Conservation (phyloP, 305 asterid species). For the Plantago rigida region DNA sequence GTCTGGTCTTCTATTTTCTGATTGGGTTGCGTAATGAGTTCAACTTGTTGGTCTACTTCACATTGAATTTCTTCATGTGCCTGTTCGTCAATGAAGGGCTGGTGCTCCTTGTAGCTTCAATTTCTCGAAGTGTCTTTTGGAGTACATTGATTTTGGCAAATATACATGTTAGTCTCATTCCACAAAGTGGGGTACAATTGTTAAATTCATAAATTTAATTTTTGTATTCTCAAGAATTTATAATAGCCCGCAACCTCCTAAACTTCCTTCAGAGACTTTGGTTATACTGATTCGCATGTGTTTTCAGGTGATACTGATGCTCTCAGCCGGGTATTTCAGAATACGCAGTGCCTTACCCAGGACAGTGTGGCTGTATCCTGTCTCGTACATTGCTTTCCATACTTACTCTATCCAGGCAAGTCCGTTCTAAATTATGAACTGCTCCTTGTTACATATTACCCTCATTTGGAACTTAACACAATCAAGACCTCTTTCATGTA, state of each 20-base stretch:
- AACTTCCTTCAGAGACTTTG: not conserved
- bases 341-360: slow-evolving; percentile 68
- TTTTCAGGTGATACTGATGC: slow-evolving; percentile 79
- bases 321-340: slow-evolving; percentile 84
- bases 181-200: slow-evolving; percentile 1
- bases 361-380: slow-evolving; percentile 86
- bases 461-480: not conserved
- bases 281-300: slow-evolving; percentile 7
- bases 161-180: slow-evolving; percentile 58
- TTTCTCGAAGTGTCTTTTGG: slow-evolving; percentile 66
- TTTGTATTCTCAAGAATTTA: not conserved
- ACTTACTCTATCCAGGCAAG: slow-evolving; percentile 90
- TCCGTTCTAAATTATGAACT: slow-evolving; percentile 4
- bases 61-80: slow-evolving; percentile 74
- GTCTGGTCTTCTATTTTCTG: slow-evolving; percentile 88
- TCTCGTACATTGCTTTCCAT: slow-evolving; percentile 78
- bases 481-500: too few species aligned
- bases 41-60: slow-evolving; percentile 78
- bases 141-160: slow-evolving; percentile 57
- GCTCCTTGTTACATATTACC: not conserved
- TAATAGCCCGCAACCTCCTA: not conserved
- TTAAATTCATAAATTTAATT: not conserved
- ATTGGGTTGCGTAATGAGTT: slow-evolving; percentile 75
- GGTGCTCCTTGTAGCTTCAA: slow-evolving; percentile 55
- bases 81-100: slow-evolving; percentile 85